Evolutionary conservation across 192 early-diverging fungal genomes (phyloP).

Genomic region (Backusella sp.): DNA sequence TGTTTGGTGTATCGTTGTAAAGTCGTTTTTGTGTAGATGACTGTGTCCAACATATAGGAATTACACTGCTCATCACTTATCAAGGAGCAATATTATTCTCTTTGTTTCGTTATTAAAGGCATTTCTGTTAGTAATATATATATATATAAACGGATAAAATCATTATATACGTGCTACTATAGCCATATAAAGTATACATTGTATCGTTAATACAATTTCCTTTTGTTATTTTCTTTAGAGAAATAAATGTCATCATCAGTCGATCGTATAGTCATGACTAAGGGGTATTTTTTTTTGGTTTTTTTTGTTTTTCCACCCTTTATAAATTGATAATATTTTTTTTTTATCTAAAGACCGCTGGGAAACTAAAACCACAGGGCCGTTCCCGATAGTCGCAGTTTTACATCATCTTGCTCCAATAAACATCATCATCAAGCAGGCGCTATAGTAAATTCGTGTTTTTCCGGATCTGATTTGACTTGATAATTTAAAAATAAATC

Average conservation of each 20-base stretch:
- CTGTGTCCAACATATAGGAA: background rate
- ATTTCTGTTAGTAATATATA: background rate
- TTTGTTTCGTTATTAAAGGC: background rate
- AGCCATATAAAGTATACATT: too few species aligned
- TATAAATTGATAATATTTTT: background rate
- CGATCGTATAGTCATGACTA: background rate
- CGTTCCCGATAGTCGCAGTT: background rate
- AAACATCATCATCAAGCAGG: background rate
- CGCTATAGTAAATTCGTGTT: background rate
- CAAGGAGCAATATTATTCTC: background rate
- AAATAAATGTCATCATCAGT: too few species aligned
- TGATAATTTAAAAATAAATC: background rate
- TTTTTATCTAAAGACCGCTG: constrained; percentile 6
- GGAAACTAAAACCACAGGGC: background rate
- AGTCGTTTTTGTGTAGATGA: background rate
- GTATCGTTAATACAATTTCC: background rate
- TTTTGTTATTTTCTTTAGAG: too few species aligned
- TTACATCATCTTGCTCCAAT: background rate
- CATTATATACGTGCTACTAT: too few species aligned
- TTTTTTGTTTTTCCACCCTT: background rate
- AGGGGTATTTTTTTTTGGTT: background rate
- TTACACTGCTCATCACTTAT: background rate
- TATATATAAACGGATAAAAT: too few species aligned
- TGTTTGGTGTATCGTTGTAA: background rate
- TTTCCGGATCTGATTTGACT: background rate